Conservation (phyloP, 108 stramenopile genomes). For the Pelagomonas calceolata region DNA sequence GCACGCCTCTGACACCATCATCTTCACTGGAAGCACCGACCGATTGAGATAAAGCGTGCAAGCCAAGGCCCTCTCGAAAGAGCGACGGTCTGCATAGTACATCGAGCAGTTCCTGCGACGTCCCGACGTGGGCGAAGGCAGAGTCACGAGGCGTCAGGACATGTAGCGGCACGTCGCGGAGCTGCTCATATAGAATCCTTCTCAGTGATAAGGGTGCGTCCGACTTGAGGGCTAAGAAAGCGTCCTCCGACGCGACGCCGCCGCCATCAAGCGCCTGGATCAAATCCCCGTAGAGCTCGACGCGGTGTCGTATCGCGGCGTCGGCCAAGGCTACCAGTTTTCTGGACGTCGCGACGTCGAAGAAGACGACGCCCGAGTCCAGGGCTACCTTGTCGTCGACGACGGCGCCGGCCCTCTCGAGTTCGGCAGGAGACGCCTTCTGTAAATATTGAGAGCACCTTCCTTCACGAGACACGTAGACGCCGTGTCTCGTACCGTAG, state of each 20-base stretch:
- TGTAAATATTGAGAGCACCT: background rate
- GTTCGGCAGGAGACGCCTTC: background rate
- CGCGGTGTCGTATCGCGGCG: background rate
- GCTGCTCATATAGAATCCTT: background rate
- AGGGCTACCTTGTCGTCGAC: background rate
- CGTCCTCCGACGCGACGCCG: background rate
- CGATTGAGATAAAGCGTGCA: background rate
- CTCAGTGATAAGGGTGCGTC: background rate
- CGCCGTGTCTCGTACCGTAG: background rate
- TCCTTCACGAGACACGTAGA: background rate
- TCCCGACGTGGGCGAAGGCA: conserved; percentile 7
- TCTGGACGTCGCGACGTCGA: background rate
- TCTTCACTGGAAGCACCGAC: no score
- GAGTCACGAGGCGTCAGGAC: background rate
- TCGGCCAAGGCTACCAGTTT: background rate
- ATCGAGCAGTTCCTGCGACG: background rate
- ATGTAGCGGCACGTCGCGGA: background rate
- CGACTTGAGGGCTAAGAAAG: background rate
- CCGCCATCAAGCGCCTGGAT: background rate
- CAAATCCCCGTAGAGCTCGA: conserved; percentile 17
- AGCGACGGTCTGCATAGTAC: background rate
- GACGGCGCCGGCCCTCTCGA: conserved; percentile 6
- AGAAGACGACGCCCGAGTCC: conserved; percentile 9
- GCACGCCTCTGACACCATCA: no score
- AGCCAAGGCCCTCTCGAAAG: background rate